phyloP scores from a whole-genome alignment of 202 grass and related monocot species.

The Panicum hallii region DNA sequence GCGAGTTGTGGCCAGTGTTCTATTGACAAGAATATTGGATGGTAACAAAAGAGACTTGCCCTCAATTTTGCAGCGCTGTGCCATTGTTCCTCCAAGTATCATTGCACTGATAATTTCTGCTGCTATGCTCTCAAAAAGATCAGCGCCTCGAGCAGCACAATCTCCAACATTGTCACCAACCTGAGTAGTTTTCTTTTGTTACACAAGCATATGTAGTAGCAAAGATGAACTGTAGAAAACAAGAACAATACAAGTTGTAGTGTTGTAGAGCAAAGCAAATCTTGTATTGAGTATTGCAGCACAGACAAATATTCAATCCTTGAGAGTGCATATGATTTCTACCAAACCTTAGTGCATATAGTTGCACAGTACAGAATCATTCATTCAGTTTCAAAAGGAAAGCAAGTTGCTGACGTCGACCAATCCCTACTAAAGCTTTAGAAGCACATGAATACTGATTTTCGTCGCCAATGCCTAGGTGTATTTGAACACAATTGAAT shows the following conservation, averaged over 20 bases:
- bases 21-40: constrained; percentile 23
- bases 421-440: constrained; percentile 24
- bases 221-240: constrained; percentile 36
- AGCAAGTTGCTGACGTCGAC: not conserved
- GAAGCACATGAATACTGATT: constrained; percentile 7
- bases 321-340: constrained; percentile 13
- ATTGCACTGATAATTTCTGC: constrained; percentile 99
- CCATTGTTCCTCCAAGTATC: constrained; percentile 99
- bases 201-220: constrained; percentile 26
- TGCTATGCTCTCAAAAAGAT: constrained; percentile 99
- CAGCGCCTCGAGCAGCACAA: constrained; percentile 95
- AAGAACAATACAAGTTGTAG: constrained; percentile 17
- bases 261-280: constrained; percentile 19
- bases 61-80: constrained; percentile 96
- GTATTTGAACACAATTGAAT: constrained; percentile 27
- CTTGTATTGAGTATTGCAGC: constrained; percentile 21
- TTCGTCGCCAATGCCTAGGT: not conserved
- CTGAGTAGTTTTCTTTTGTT: constrained; percentile 52
- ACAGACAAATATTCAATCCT: constrained; percentile 25
- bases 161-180: constrained; percentile 99
- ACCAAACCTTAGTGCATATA: constrained; percentile 17
- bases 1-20: not conserved
- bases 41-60: constrained; percentile 54
- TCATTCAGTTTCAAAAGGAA: constrained; percentile 18
- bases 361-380: not conserved